phyloP scores from a whole-genome alignment of 306 rosid species.

The Clitoria ternatea region DNA sequence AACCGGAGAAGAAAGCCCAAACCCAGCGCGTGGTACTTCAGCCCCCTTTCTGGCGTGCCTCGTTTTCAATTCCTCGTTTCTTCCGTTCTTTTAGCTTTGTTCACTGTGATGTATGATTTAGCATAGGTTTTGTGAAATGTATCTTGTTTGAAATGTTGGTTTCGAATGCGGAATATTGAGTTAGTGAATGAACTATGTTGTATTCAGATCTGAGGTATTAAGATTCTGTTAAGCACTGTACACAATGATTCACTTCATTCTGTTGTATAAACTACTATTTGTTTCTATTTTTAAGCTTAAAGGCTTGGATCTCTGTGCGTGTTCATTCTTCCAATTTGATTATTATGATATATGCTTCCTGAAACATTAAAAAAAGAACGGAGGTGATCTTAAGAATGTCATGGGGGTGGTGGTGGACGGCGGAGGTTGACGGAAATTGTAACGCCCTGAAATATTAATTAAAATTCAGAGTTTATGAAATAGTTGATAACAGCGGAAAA shows the following conservation, averaged over 20 bases:
- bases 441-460: too few relatives aligned
- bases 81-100: background rate
- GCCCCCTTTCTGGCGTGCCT: slow-evolving; percentile 32
- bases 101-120: background rate
- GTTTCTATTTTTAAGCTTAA: background rate
- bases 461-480: too few relatives aligned
- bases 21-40: slow-evolving; percentile 18
- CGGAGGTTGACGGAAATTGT: too few relatives aligned
- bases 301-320: background rate
- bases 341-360: background rate
- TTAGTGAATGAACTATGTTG: background rate
- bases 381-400: too few relatives aligned
- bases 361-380: background rate
- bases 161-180: background rate
- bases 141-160: slow-evolving; percentile 13
- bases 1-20: slow-evolving; percentile 31
- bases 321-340: background rate
- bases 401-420: too few relatives aligned
- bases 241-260: background rate
- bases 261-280: background rate
- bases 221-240: background rate
- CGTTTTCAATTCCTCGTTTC: slow-evolving; percentile 38
- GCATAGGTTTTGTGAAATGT: background rate
- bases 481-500: too few relatives aligned
- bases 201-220: slow-evolving; percentile 1